Conservation (phyloP, 2,329 filamentous ascomycete genomes). For the Pseudocercospora vitis region DNA sequence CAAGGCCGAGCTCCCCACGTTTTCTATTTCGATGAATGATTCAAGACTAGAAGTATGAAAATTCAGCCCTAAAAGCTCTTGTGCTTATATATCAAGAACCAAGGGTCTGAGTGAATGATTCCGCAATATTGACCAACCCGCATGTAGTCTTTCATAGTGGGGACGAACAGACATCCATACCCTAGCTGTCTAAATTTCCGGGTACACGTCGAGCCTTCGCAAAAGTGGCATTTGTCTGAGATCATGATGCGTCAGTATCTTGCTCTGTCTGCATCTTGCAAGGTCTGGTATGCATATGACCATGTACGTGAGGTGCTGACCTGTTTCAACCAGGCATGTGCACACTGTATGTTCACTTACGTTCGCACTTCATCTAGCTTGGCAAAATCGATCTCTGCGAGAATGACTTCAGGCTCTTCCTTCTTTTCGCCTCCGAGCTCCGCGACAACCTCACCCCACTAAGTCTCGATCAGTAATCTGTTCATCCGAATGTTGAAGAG, state of each 20-base stretch:
- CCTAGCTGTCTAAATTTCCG: neutral
- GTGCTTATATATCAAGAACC: no score
- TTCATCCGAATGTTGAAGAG: no score
- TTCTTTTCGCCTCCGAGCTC: constrained; percentile 56
- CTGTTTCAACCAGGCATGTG: no score
- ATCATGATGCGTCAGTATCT: neutral
- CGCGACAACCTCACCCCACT: constrained; percentile 73
- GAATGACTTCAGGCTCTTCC: constrained; percentile 44
- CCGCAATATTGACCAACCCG: no score
- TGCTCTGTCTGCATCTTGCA: no score
- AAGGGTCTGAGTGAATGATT: no score
- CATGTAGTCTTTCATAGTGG: neutral
- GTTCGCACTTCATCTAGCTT: constrained; percentile 41
- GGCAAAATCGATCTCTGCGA: constrained; percentile 42
- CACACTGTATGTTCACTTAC: constrained; percentile 23
- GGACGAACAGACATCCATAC: neutral
- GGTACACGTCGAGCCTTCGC: constrained; percentile 46
- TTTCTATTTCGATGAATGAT: no score
- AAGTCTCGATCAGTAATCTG: neutral
- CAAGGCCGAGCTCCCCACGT: no score
- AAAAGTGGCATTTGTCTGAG: constrained; percentile 3
- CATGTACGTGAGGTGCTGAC: no score
- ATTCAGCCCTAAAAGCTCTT: no score
- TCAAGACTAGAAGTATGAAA: no score
- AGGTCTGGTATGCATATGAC: no score